Base-by-base conservation (phyloP, 2,329 filamentous ascomycete species). In the Aspergillus jensenii region DNA sequence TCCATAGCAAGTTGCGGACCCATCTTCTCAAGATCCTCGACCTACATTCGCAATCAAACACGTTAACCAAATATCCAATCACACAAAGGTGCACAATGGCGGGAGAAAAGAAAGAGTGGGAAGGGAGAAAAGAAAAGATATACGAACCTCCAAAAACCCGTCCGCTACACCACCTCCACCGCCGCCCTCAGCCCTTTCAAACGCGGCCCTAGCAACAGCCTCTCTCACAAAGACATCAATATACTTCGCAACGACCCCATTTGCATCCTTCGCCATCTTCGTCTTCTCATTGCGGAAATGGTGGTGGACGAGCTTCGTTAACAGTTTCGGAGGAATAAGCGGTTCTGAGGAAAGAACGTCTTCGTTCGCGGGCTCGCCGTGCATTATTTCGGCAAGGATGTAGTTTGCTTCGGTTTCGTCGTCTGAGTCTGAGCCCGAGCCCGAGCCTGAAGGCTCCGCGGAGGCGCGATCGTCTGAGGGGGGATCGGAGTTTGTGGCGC, bases 221-320 rank as follows among this genome's bases (percentile, higher is more conserved):
- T 98, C 93, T 61, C 90, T 83, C 53, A 96, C 89, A 76, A 97
- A 98, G 0, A 93, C 85, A 74, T 97, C 91, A 74, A 97, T 83
- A 72, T 98, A 98, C 76, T 89, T 91, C 14, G 87, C 89, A 58
- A 93, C 84, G 1, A 92, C 84, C 6, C 79, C 82, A 71, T 93
- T 90, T 4, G 91, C 91, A 68, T 92, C 90, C 66, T 85, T 87
- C 7, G 87, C 87, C 63, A 96, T 87, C 64, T 88, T 82, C 23
- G 89, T 93, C 56, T 84, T 82, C 49, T 89, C 84, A 65, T 88
- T 77, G 46, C 79, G 81, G 69, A 97, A 96, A 71, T 90, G 86
- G 66, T 93, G 86, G 71, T 96, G 88, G 35, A 97, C 79, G 3
- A 97, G 78, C 37, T 87, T 84, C 9, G 90, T 89, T 41, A 97